phyloP scores from a whole-genome alignment of 225 moss, liverwort and hornwort species.

The Lunularia cruciata region DNA sequence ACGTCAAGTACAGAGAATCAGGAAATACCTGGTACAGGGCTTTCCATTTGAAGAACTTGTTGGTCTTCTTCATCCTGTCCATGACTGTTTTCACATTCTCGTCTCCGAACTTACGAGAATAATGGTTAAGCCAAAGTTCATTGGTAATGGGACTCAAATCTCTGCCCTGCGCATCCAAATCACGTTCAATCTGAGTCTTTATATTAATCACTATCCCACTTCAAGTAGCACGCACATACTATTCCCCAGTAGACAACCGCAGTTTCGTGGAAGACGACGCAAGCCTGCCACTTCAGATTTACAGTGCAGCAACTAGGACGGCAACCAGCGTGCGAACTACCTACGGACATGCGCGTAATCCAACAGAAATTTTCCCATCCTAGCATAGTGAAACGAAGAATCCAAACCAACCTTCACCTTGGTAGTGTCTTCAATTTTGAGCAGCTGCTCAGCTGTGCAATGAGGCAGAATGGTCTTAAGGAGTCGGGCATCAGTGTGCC shows the following conservation, averaged over 20 bases:
- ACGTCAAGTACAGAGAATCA: too few species aligned
- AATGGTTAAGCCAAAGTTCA: constrained; percentile 82
- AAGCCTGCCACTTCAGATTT: too few species aligned
- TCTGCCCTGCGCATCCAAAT: constrained; percentile 52
- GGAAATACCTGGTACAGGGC: constrained; percentile 68
- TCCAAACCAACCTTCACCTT: constrained; percentile 39
- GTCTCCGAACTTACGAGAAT: constrained; percentile 73
- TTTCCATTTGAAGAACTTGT: constrained; percentile 70
- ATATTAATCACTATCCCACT: too few species aligned
- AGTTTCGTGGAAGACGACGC: too few species aligned
- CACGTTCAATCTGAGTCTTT: too few species aligned
- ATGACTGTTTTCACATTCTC: constrained; percentile 63
- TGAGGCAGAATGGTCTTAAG: constrained; percentile 72
- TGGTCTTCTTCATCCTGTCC: constrained; percentile 61
- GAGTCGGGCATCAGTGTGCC: constrained; percentile 63
- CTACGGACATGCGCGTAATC: background rate
- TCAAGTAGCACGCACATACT: too few species aligned
- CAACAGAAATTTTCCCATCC: background rate
- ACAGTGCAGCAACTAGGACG: too few species aligned
- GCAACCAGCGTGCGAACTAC: too few species aligned
- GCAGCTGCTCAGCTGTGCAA: constrained; percentile 88
- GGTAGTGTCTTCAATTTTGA: constrained; percentile 65
- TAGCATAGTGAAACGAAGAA: background rate
- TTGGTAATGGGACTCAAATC: constrained; percentile 84
- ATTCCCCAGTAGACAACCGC: too few species aligned